phyloP scores from a whole-genome alignment of 257 asterid genomes.

The Verbena officinalis region DNA sequence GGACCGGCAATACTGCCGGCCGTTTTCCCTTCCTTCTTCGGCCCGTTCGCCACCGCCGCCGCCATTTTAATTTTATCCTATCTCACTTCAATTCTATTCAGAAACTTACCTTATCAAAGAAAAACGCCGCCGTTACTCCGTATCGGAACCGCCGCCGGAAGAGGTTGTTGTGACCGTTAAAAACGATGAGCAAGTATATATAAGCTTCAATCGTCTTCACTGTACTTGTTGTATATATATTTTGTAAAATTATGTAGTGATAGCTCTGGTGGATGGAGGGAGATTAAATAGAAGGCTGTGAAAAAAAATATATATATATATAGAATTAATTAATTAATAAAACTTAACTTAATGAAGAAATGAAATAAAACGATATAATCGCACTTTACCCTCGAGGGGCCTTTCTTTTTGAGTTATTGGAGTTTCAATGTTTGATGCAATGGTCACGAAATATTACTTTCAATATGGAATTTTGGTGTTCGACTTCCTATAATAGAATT shows the following conservation, averaged over 20 bases:
- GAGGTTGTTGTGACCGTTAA: constrained; percentile 24
- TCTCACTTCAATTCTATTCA: background rate
- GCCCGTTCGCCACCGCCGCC: constrained; percentile 51
- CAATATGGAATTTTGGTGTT: no score
- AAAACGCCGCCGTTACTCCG: constrained; percentile 1
- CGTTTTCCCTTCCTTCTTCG: constrained; percentile 26
- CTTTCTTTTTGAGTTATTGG: no score
- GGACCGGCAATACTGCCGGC: constrained; percentile 55
- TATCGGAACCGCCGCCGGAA: constrained; percentile 15
- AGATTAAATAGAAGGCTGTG: background rate
- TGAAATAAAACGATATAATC: no score
- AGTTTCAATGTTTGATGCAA: no score
- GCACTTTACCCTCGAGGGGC: no score
- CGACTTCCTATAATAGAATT: no score
- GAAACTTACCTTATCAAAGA: no score
- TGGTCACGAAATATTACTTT: no score
- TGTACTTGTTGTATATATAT: background rate
- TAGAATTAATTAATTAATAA: background rate
- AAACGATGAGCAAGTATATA: constrained; percentile 10
- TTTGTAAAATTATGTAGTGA: no score
- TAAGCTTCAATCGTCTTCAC: background rate
- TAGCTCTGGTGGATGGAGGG: background rate
- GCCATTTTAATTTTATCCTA: constrained; percentile 22
- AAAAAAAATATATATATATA: background rate
- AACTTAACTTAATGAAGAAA: no score